A percentile compares a stretch with the other conserved stretches of the same genome.
Evolutionary conservation across 176 grass and related monocot species (phyloP).

Genomic region (Dendrocalamus sinicus): DNA sequence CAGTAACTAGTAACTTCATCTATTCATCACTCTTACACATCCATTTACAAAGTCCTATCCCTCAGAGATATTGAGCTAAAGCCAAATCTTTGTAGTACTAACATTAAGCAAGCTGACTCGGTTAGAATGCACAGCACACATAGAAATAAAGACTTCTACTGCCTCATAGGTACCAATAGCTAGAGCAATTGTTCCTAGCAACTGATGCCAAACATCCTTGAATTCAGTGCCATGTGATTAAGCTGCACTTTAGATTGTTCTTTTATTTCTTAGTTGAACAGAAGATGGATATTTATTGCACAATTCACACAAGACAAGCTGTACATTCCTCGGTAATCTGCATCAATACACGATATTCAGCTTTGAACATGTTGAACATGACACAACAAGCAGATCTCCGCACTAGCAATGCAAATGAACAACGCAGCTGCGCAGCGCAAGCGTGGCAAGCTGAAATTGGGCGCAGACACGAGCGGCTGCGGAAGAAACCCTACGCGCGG

Average conservation of each 20-base stretch:
- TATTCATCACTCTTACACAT: background rate
- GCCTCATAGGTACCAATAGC: background rate
- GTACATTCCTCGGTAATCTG: background rate
- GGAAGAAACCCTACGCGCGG: background rate
- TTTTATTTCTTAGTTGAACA: background rate
- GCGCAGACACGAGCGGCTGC: background rate
- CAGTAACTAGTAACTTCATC: background rate
- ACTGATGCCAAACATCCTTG: background rate
- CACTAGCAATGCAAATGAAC: background rate
- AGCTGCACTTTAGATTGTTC: background rate
- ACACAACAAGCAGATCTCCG: slow-evolving; percentile 25
- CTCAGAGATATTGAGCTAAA: background rate
- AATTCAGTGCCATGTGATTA: background rate
- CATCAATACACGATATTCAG: background rate
- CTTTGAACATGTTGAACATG: background rate
- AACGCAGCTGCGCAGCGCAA: too few relatives aligned
- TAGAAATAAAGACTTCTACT: background rate
- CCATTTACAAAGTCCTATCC: background rate
- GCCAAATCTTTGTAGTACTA: background rate
- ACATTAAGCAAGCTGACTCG: slow-evolving; percentile 19
- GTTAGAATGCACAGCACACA: slow-evolving; percentile 11
- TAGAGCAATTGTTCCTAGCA: background rate
- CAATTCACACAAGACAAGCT: background rate
- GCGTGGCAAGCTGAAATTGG: background rate
- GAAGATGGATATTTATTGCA: background rate